These are phyloP conservation scores for Populus hybrid DNA, from an alignment of 441 rosid genomes.

Conservation along the genomic window DNA sequence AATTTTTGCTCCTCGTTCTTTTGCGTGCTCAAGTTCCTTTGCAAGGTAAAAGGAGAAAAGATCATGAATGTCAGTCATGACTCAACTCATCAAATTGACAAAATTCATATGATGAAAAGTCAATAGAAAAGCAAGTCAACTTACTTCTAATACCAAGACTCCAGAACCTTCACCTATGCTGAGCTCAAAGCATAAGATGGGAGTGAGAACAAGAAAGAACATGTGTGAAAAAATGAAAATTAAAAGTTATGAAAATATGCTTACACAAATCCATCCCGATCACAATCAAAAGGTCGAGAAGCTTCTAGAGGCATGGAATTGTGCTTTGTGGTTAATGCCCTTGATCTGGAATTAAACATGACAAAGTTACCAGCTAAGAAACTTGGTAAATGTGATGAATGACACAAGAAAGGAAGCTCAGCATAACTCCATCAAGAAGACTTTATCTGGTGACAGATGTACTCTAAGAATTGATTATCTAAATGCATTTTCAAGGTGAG, in stretches of 20 bases:
- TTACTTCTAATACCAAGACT: slow-evolving; percentile 79
- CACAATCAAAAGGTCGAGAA: slow-evolving; percentile 93
- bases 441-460: slow-evolving; percentile 1
- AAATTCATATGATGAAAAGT: slow-evolving; percentile 5
- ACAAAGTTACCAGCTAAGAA: slow-evolving; percentile 14
- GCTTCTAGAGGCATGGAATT: slow-evolving; percentile 79
- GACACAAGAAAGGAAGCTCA: background rate
- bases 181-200: slow-evolving; percentile 27
- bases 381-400: background rate
- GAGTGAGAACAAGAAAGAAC: background rate
- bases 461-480: background rate
- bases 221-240: slow-evolving; percentile 3
- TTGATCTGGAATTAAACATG: slow-evolving; percentile 49
- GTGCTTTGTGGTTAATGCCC: slow-evolving; percentile 83
- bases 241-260: slow-evolving; percentile 23
- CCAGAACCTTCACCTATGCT: slow-evolving; percentile 98
- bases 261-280: slow-evolving; percentile 97
- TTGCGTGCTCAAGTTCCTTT: slow-evolving; percentile 96
- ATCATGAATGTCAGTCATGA: background rate
- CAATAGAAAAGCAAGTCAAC: slow-evolving; percentile 13
- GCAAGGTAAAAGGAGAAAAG: slow-evolving; percentile 1
- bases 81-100: slow-evolving; percentile 12
- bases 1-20: slow-evolving; percentile 74
- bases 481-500: background rate
- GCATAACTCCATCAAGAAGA: background rate